phyloP scores from a whole-genome alignment of 2,329 filamentous ascomycete species.

The Nothophaeocryptopus gaeumannii region DNA sequence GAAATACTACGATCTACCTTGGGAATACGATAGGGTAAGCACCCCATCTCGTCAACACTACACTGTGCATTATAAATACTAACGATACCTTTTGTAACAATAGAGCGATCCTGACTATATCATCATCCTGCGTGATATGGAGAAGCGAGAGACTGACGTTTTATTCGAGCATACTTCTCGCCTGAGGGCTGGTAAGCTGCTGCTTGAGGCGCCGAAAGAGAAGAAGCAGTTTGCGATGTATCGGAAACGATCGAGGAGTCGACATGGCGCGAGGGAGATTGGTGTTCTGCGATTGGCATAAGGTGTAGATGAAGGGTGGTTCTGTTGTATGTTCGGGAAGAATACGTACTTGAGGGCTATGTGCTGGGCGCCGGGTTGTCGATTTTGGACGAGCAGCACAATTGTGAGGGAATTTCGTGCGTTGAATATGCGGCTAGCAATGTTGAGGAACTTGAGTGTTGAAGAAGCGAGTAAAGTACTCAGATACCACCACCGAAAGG shows the following conservation, averaged over 20 bases:
- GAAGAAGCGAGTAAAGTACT: no score
- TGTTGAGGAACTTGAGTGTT: no score
- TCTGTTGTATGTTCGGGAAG: no score
- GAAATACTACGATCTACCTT: slow-evolving; percentile 48
- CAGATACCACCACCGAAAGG: no score
- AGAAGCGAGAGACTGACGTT: slow-evolving; percentile 47
- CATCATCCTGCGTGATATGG: slow-evolving; percentile 51
- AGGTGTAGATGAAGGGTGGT: neutral
- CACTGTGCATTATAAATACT: slow-evolving; percentile 8
- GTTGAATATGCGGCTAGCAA: no score
- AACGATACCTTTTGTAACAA: slow-evolving; percentile 9
- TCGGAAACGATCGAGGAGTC: slow-evolving; percentile 34
- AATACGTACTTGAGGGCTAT: no score
- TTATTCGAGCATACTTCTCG: slow-evolving; percentile 51
- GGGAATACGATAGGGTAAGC: slow-evolving; percentile 48
- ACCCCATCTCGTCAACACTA: neutral
- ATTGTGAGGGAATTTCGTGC: no score
- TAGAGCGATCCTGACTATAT: slow-evolving; percentile 47
- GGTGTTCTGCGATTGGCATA: slow-evolving; percentile 20
- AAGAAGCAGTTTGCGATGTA: slow-evolving; percentile 48
- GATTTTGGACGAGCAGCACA: no score
- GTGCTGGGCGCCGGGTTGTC: no score
- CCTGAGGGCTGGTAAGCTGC: slow-evolving; percentile 41
- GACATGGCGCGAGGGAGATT: slow-evolving; percentile 24
- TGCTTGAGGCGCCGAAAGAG: slow-evolving; percentile 43